A percentile compares a stretch with the other conserved stretches of the same genome.
phyloP scores from a whole-genome alignment of 306 rosid species.

The Acacia melanoxylon region DNA sequence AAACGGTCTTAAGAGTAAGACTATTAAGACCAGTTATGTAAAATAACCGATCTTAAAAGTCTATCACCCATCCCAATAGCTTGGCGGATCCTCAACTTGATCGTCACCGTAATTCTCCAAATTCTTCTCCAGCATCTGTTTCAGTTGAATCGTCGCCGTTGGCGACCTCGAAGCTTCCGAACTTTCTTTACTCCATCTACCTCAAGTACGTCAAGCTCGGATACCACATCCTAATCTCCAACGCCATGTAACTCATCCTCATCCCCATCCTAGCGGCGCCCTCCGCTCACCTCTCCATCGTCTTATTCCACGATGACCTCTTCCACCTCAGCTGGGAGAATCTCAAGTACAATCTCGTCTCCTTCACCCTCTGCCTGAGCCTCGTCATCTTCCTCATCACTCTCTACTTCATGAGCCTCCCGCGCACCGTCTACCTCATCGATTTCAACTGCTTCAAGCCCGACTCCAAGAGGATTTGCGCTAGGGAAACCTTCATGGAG shows the following conservation, averaged over 20 bases:
- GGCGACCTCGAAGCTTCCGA: conserved; percentile 44
- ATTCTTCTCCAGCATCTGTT: not conserved
- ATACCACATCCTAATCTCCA: conserved; percentile 78
- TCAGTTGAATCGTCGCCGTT: not conserved
- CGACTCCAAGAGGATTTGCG: conserved; percentile 44
- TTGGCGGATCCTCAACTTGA: conserved; percentile 7
- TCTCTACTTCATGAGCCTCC: conserved; percentile 76
- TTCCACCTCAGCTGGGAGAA: conserved; percentile 48
- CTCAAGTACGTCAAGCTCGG: conserved; percentile 91
- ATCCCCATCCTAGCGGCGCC: conserved; percentile 48
- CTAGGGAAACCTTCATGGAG: conserved; percentile 49
- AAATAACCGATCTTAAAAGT: too few relatives aligned
- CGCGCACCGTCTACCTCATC: conserved; percentile 58
- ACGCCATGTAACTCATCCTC: conserved; percentile 72
- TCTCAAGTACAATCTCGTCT: conserved; percentile 58
- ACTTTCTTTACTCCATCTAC: conserved; percentile 64
- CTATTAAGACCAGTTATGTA: too few relatives aligned
- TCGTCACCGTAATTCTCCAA: not conserved
- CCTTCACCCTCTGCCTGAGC: conserved; percentile 44
- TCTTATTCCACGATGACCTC: conserved; percentile 29
- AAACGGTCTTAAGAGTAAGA: too few relatives aligned
- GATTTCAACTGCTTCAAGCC: conserved; percentile 84
- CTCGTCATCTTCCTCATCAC: conserved; percentile 65
- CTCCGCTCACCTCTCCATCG: conserved; percentile 61
- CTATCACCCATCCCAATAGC: too few relatives aligned